These are phyloP conservation scores for Scytalidium lignicola DNA, from an alignment of 2,329 filamentous ascomycete genomes.

Conservation along the genomic window DNA sequence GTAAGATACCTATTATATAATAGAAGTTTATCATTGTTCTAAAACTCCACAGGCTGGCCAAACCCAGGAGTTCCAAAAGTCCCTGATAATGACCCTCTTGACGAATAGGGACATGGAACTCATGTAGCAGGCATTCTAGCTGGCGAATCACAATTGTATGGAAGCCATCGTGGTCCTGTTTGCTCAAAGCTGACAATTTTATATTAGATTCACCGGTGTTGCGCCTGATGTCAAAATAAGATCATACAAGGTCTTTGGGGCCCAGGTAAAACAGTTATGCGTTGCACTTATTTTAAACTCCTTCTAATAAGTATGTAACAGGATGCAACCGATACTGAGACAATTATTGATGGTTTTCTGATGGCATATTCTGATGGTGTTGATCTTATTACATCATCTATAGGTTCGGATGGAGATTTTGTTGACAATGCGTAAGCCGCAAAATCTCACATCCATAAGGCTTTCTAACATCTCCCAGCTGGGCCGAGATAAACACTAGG, in stretches of 20 bases:
- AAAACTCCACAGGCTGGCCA: not conserved
- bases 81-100: constrained; percentile 8
- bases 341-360: constrained; percentile 6
- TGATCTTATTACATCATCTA: constrained; percentile 8
- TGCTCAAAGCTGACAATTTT: not conserved
- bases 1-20: not conserved
- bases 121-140: constrained; percentile 11
- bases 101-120: constrained; percentile 11
- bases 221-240: not conserved
- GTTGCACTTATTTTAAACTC: not conserved
- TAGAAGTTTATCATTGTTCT: not conserved
- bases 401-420: not conserved
- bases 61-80: constrained; percentile 2
- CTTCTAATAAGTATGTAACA: not conserved
- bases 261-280: not conserved
- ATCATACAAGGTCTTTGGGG: not conserved
- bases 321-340: constrained; percentile 1
- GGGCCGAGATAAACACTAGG: not conserved
- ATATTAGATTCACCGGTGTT: not conserved
- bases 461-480: not conserved
- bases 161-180: not conserved
- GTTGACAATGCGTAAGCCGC: not conserved
- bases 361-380: constrained; percentile 8
- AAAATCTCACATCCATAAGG: not conserved
- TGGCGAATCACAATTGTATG: not conserved